A percentile compares a stretch with the other conserved stretches of the same genome.
These are phyloP conservation scores for Yamadazyma takamatsuzukensis DNA, from an alignment of 805 yeast genomes.

Conservation along the genomic window DNA sequence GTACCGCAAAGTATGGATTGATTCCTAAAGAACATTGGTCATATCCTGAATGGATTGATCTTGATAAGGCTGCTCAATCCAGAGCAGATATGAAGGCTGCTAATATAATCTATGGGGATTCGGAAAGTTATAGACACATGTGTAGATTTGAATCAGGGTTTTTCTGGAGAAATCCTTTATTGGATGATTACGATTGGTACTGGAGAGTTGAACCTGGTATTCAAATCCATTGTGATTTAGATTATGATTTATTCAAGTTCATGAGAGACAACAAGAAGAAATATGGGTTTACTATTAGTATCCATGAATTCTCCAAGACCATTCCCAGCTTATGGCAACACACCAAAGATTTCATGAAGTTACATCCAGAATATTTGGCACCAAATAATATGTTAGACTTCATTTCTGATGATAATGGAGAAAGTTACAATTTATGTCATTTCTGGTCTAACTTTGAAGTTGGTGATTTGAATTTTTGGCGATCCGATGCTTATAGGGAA, in stretches of 20 bases:
- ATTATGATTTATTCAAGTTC: slow-evolving; percentile 58
- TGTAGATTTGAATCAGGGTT: slow-evolving; percentile 49
- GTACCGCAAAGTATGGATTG: slow-evolving; percentile 58
- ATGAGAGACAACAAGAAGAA: slow-evolving; percentile 54
- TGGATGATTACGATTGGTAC: slow-evolving; percentile 59
- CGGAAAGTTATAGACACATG: slow-evolving; percentile 70
- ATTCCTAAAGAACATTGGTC: slow-evolving; percentile 67
- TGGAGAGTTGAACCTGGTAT: slow-evolving; percentile 80
- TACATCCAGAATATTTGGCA: slow-evolving; percentile 15
- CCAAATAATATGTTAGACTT: slow-evolving; percentile 12
- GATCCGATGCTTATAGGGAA: slow-evolving; percentile 52
- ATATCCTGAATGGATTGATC: slow-evolving; percentile 62
- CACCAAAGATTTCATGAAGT: slow-evolving; percentile 44
- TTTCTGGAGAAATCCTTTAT: slow-evolving; percentile 57
- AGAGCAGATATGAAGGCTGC: slow-evolving; percentile 43
- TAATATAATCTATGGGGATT: slow-evolving; percentile 53
- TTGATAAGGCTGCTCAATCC: slow-evolving; percentile 24
- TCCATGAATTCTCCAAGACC: slow-evolving; percentile 59
- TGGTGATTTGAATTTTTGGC: slow-evolving; percentile 69
- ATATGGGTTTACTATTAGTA: slow-evolving; percentile 66
- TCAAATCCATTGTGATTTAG: slow-evolving; percentile 55
- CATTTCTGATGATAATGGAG: slow-evolving; percentile 8
- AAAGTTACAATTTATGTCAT: slow-evolving; percentile 64
- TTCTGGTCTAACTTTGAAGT: slow-evolving; percentile 80
- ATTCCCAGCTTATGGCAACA: slow-evolving; percentile 61